Percentiles rank a stretch among this genome's conserved stretches.
These are phyloP conservation scores for Eucalyptus sp. DNA, from an alignment of 345 rosid species.

Conservation along the genomic window DNA sequence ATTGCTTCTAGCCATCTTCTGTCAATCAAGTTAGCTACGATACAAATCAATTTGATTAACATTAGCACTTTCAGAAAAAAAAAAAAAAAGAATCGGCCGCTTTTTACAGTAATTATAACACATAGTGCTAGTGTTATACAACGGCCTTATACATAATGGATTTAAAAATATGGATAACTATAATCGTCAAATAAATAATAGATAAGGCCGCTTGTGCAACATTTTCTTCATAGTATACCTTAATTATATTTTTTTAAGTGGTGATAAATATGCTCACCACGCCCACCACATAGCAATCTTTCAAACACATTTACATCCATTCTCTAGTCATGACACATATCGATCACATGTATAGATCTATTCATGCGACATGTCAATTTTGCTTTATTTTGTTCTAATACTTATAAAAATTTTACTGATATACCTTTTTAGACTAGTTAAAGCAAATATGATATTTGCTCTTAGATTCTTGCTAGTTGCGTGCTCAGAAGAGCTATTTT, in stretches of 20 bases:
- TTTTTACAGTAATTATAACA: neutral
- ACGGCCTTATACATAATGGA: neutral
- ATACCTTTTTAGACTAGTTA: neutral
- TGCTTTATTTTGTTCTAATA: neutral
- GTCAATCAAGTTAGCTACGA: neutral
- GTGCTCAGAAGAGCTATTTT: neutral
- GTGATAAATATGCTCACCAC: neutral
- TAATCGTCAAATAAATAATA: neutral
- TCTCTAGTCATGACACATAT: neutral
- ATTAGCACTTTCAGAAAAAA: neutral
- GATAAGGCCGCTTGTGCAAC: neutral
- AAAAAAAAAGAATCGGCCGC: neutral
- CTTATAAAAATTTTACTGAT: rapidly evolving
- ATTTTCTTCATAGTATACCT: neutral
- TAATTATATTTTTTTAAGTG: too few species aligned
- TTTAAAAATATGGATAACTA: neutral
- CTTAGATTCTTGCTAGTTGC: neutral
- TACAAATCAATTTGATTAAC: neutral
- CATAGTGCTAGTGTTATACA: neutral
- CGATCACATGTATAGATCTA: neutral
- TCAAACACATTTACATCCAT: neutral
- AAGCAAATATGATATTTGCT: neutral
- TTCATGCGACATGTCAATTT: neutral
- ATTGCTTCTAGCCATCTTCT: neutral
- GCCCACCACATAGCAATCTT: neutral